Evolutionary conservation across 371 early-diverging fungal species (phyloP), one percentile per base, ranked within the genome.

Genomic region (Dinochytrium kinnereticum): DNA sequence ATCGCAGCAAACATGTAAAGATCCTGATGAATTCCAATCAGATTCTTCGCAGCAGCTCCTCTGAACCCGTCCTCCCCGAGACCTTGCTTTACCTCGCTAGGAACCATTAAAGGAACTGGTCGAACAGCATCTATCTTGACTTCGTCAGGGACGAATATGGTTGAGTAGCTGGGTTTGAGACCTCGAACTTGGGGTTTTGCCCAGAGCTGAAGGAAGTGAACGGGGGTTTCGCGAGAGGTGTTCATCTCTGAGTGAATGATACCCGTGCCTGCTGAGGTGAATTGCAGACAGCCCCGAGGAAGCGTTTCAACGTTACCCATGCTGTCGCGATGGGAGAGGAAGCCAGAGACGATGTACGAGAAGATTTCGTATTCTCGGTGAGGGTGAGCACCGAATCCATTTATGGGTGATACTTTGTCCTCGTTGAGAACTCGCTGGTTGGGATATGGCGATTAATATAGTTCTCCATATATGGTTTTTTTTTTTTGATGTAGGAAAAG

Each of bases 151-250:
- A 71, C 76, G 1, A 19, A 36, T 44, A 44, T 76, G 21, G 75
- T 78, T 3, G 71, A 40, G 70, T 76, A 81, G 19, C 31, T 33
- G 50, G 81, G 81, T 5, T 30, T 51, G 30, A 80, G 74, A 5
- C 61, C 71, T 26, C 28, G 13, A 2, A 24, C 33, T 26, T 74
- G 40, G 1, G 81, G 78, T 19, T 70, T 67, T 3, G 72, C 75
- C 80, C 82, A 82, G 36, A 82, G 72, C 64, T 82, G 83, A 31
- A 82, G 69, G 44, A 82, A 77, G 61, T 80, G 75, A 15, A 76
- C 77, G 1, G 76, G 71, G 33, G 44, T 53, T 10, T 34, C 50
- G 24, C 37, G 31, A 26, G 75, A 64, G 24, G 37, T 67, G 68
- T 80, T 80, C 53, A 74, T 71, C 69, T 82, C 80, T 17, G 75